Percentiles rank a stretch among this genome's conserved stretches.
These are phyloP conservation scores for Bassia scoparia DNA, from an alignment of 148 eudicot species.

Conservation along the genomic window DNA sequence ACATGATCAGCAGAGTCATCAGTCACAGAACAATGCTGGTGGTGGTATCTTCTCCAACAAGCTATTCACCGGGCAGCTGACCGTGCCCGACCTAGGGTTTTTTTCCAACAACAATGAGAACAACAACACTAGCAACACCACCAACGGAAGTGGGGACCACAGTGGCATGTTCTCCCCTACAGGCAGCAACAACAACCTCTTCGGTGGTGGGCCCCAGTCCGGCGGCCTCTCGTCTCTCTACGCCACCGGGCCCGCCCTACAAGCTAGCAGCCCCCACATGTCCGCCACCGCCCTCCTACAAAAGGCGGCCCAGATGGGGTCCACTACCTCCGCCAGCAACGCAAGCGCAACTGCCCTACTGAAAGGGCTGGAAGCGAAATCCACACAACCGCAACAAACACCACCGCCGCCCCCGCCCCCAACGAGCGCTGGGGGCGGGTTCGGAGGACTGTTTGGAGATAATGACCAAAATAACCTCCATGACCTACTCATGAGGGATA, in stretches of 20 bases:
- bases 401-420: slow-evolving; percentile 26
- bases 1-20: slow-evolving; percentile 17
- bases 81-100: slow-evolving; percentile 33
- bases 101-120: slow-evolving; percentile 13
- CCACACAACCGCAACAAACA: slow-evolving; percentile 20
- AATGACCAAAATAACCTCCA: slow-evolving; percentile 41
- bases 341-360: slow-evolving; percentile 42
- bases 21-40: slow-evolving; percentile 3
- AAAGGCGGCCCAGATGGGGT: slow-evolving; percentile 70
- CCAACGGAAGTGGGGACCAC: slow-evolving; percentile 26
- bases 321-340: slow-evolving; percentile 41
- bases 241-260: slow-evolving; percentile 13
- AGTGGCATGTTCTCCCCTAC: slow-evolving; percentile 18
- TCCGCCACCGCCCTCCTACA: slow-evolving; percentile 70
- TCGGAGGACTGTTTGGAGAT: slow-evolving; percentile 32
- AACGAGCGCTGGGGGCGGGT: slow-evolving; percentile 23
- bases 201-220: slow-evolving; percentile 22
- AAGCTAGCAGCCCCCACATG: slow-evolving; percentile 37
- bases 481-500: slow-evolving; percentile 26
- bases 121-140: slow-evolving; percentile 9
- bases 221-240: slow-evolving; percentile 27
- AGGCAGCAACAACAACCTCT: slow-evolving; percentile 4
- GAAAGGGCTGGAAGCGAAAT: slow-evolving; percentile 29
- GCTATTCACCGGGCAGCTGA: slow-evolving; percentile 32
- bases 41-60: slow-evolving; percentile 36